phyloP scores from a whole-genome alignment of 1,284 basidiomycete species.

The Ustilago esculenta region DNA sequence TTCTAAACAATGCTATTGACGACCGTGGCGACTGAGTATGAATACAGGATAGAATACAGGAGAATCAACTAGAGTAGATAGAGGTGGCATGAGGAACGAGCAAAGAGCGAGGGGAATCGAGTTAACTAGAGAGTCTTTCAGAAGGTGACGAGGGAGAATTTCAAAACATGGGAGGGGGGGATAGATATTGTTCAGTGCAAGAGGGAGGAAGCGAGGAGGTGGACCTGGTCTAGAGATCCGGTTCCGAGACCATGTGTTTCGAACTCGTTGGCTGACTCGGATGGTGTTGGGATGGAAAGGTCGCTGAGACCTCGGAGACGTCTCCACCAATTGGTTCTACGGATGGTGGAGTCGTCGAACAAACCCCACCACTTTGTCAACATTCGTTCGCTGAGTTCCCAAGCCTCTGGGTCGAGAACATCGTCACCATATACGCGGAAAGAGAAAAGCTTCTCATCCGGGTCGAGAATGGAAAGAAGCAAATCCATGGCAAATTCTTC shows the following conservation, averaged over 20 bases:
- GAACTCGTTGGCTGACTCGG: conserved; percentile 5
- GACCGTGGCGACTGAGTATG: neutral
- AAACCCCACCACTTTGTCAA: conserved; percentile 47
- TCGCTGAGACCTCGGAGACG: conserved; percentile 33
- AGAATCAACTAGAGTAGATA: conserved; percentile 1
- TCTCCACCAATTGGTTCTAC: conserved; percentile 52
- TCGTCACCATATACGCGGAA: conserved; percentile 50
- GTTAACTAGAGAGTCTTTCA: too few species aligned
- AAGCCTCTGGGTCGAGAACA: conserved; percentile 41
- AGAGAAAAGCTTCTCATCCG: conserved; percentile 18
- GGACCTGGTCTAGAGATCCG: conserved; percentile 31
- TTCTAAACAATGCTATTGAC: neutral
- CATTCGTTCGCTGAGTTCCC: conserved; percentile 45
- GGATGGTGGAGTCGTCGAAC: conserved; percentile 39
- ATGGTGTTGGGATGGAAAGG: conserved; percentile 1
- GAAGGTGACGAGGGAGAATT: too few species aligned
- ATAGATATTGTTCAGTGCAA: conserved; percentile 16
- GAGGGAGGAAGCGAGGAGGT: conserved; percentile 17
- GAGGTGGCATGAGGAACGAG: too few species aligned
- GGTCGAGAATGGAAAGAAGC: conserved; percentile 23
- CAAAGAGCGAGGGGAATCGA: too few species aligned
- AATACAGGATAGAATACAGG: conserved; percentile 26
- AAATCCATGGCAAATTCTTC: conserved; percentile 43
- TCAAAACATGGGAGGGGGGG: neutral
- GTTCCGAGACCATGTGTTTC: conserved; percentile 27